Evolutionary conservation across 345 rosid species (phyloP), one percentile per base, ranked within the genome.

Genomic region (Trapa incisa): DNA sequence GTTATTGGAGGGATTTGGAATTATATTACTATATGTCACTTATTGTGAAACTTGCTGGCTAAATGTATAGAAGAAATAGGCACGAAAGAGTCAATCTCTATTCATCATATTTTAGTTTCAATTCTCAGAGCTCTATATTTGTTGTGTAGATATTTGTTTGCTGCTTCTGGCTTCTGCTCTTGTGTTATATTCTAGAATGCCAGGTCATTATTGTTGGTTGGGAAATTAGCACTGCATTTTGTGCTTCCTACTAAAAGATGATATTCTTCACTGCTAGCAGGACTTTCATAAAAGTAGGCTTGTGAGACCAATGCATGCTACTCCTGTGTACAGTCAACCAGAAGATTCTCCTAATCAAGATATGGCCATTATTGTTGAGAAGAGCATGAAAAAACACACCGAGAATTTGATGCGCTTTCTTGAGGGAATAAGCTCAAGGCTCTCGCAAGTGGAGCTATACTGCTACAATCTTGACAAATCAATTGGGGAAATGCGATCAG

Each of bases 401-500:
- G 99, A 95, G 67, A 81, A 76, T 63, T 78, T 89, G 71, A 82
- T 91, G 90, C 96, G 96, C 37, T 91, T 89, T 79, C 97, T 95
- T 6, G 99, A 91, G 79, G 97, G 97, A 65, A 80, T 91, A 78
- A 95, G 97, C 77, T 95, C 97, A 0, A 87, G 99, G 37, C 80
- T 95, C 68, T 91, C 99, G 1, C 97, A 91, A 74, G 74, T 95
- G 70, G 99, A 95, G 72, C 72, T 91, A 15, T 85, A 85, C 68
- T 95, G 96, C 76, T 91, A 91, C 81, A 95, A 89, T 72, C 96
- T 91, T 68, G 99, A 95, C 77, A 95, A 91, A 80, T 83, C 96
- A 1, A 86, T 95, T 36, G 97, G 96, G 50, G 99, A 95, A 56
- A 86, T 95, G 97, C 81, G 94, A 72, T 72, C 89, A 22, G 96